A percentile compares a stretch with the other conserved stretches of the same genome.
phyloP scores from a whole-genome alignment of 1,139 yeast genomes.

The Geotrichum reessii region DNA sequence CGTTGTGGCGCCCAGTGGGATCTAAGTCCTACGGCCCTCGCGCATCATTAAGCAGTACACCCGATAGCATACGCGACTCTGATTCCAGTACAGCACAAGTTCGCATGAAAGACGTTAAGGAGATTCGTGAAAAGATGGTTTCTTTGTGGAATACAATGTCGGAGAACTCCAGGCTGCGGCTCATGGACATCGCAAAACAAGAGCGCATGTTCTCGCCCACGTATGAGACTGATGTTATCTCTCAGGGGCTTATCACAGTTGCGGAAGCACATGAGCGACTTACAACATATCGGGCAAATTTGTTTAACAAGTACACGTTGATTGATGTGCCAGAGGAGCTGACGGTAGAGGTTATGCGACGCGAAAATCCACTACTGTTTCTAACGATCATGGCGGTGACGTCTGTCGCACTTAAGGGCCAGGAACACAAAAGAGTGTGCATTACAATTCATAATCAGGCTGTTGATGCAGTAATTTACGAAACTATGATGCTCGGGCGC shows the following conservation, averaged over 20 bases:
- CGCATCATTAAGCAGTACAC: background rate
- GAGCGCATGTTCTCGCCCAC: constrained; percentile 25
- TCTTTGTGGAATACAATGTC: constrained; percentile 31
- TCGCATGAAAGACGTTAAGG: constrained; percentile 19
- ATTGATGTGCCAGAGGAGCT: constrained; percentile 45
- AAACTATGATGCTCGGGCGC: constrained; percentile 63
- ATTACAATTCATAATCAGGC: constrained; percentile 15
- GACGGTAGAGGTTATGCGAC: constrained; percentile 46
- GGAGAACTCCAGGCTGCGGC: constrained; percentile 27
- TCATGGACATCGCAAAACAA: constrained; percentile 24
- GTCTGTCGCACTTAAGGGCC: constrained; percentile 40
- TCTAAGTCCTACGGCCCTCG: background rate
- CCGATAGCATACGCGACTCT: constrained; percentile 4
- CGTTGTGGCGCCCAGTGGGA: background rate
- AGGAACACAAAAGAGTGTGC: constrained; percentile 7
- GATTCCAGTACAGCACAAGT: background rate
- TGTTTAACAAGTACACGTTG: constrained; percentile 45
- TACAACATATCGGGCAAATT: constrained; percentile 26
- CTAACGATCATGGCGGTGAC: constrained; percentile 61
- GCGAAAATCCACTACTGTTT: constrained; percentile 54
- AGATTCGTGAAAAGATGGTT: constrained; percentile 31
- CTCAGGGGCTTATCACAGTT: constrained; percentile 31
- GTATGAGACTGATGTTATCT: constrained; percentile 31
- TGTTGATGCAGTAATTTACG: constrained; percentile 48
- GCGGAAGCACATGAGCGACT: constrained; percentile 35